Conservation (phyloP, 768 basidiomycete species). For the Leccinum longicurvipes region DNA sequence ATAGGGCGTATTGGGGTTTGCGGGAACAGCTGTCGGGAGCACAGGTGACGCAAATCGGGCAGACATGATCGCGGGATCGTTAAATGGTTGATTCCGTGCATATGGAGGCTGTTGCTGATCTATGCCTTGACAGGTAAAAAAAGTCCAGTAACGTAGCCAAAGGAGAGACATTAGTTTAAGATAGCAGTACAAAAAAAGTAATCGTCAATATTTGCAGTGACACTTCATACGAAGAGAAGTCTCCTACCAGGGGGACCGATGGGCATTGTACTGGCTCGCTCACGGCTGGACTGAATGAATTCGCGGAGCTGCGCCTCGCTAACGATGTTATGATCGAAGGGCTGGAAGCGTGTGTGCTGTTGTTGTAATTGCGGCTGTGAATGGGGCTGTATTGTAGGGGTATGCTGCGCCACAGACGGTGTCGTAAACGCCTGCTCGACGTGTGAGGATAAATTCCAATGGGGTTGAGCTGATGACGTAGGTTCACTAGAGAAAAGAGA, state of each 20-base stretch:
- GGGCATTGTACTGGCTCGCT: slow-evolving; percentile 41
- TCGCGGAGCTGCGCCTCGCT: slow-evolving; percentile 78
- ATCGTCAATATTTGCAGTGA: slow-evolving; percentile 32
- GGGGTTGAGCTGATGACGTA: slow-evolving; percentile 37
- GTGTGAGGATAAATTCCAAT: slow-evolving; percentile 44
- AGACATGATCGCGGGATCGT: slow-evolving; percentile 80
- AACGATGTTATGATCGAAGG: slow-evolving; percentile 49
- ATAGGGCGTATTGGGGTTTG: slow-evolving; percentile 12
- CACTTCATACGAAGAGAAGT: slow-evolving; percentile 39
- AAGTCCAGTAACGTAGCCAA: slow-evolving; percentile 9
- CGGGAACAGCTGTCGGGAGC: slow-evolving; percentile 17
- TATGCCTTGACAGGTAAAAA: slow-evolving; percentile 23
- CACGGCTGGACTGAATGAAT: slow-evolving; percentile 69
- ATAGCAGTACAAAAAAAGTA: slow-evolving; percentile 26
- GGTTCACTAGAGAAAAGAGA: slow-evolving; percentile 44
- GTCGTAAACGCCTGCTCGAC: slow-evolving; percentile 42
- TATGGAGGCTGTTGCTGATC: slow-evolving; percentile 37
- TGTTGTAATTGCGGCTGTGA: slow-evolving; percentile 36
- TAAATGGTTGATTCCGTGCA: slow-evolving; percentile 48
- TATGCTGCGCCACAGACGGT: slow-evolving; percentile 49
- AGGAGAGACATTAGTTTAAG: slow-evolving; percentile 17
- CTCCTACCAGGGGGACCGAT: slow-evolving; percentile 46
- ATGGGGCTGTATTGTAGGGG: slow-evolving; percentile 34
- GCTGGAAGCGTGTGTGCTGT: slow-evolving; percentile 48
- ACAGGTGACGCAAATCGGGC: slow-evolving; percentile 54